Evolutionary conservation across 2,329 filamentous ascomycete species (phyloP).

Genomic region (Xylariaceae sp.): DNA sequence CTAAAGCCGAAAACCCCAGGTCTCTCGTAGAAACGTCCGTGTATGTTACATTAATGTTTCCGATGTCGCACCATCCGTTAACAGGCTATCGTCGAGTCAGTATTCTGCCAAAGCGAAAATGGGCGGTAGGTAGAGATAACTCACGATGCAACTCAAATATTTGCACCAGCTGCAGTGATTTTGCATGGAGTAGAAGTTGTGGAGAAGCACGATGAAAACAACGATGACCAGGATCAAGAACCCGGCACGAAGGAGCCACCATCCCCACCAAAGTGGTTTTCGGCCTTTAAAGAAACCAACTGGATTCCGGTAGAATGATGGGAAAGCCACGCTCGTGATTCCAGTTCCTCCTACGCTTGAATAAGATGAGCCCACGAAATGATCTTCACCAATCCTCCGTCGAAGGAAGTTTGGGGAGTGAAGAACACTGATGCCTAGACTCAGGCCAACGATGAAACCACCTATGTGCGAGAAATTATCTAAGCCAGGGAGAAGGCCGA

Average conservation of each 20-base stretch:
- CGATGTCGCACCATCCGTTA: constrained; percentile 42
- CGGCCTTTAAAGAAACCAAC: constrained; percentile 88
- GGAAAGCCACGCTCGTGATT: constrained; percentile 52
- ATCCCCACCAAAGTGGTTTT: constrained; percentile 94
- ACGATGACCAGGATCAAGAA: constrained; percentile 81
- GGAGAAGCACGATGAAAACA: constrained; percentile 83
- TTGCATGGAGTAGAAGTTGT: constrained; percentile 86
- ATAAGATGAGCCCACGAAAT: constrained; percentile 63
- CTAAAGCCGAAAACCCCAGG: constrained; percentile 27
- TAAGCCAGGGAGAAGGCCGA: constrained; percentile 87
- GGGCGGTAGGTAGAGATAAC: constrained; percentile 54
- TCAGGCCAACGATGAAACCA: constrained; percentile 90
- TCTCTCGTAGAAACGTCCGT: constrained; percentile 25
- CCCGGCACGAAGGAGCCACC: constrained; percentile 87
- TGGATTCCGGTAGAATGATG: constrained; percentile 65
- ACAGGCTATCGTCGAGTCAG: constrained; percentile 35
- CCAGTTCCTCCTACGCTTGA: constrained; percentile 63
- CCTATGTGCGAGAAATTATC: constrained; percentile 99
- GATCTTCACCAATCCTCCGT: constrained; percentile 71
- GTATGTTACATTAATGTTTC: constrained; percentile 35
- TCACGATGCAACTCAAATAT: constrained; percentile 89
- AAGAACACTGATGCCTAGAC: constrained; percentile 83
- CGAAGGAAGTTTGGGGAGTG: constrained; percentile 85
- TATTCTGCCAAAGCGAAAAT: no score
- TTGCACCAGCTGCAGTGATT: constrained; percentile 90